Percentiles rank a stretch among this genome's conserved stretches.
phyloP scores from a whole-genome alignment of 371 early-diverging fungal species.

The Gilbertella persicaria region DNA sequence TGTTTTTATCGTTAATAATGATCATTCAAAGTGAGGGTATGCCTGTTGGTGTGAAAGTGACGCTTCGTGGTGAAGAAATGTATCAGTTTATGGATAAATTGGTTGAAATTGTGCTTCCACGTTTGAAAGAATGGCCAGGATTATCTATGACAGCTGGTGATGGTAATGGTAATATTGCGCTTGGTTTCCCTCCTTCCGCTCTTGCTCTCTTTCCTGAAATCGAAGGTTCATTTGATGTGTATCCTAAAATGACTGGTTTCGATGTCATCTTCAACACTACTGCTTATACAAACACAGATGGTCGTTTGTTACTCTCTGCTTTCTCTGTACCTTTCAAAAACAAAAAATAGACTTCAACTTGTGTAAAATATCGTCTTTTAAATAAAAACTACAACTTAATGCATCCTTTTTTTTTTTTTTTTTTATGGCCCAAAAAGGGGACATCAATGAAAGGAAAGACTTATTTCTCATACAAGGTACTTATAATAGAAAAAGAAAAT shows the following conservation, averaged over 20 bases:
- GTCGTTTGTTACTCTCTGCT: constrained; percentile 84
- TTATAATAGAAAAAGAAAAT: too few species aligned
- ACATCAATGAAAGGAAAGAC: too few species aligned
- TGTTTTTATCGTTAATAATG: background rate
- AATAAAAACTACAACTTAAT: too few species aligned
- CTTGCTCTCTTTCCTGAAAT: constrained; percentile 95
- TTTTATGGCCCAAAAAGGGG: too few species aligned
- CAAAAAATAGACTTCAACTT: constrained; percentile 14
- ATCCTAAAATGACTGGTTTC: constrained; percentile 87
- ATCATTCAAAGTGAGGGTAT: constrained; percentile 65
- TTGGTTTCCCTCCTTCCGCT: constrained; percentile 83
- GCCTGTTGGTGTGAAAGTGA: constrained; percentile 87
- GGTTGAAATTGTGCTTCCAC: constrained; percentile 91
- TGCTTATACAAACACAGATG: constrained; percentile 79
- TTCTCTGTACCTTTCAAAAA: constrained; percentile 84
- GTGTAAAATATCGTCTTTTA: too few species aligned
- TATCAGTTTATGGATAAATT: constrained; percentile 94
- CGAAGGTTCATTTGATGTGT: constrained; percentile 91
- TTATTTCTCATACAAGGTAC: too few species aligned
- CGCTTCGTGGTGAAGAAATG: constrained; percentile 83
- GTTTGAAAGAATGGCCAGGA: constrained; percentile 91
- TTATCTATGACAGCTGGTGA: constrained; percentile 76
- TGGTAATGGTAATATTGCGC: constrained; percentile 80
- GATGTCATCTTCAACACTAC: constrained; percentile 86
- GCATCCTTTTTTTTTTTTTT: too few species aligned